A percentile compares a stretch with the other conserved stretches of the same genome.
phyloP scores from a whole-genome alignment of 2,329 filamentous ascomycete species.

The Alternaria postmessia region DNA sequence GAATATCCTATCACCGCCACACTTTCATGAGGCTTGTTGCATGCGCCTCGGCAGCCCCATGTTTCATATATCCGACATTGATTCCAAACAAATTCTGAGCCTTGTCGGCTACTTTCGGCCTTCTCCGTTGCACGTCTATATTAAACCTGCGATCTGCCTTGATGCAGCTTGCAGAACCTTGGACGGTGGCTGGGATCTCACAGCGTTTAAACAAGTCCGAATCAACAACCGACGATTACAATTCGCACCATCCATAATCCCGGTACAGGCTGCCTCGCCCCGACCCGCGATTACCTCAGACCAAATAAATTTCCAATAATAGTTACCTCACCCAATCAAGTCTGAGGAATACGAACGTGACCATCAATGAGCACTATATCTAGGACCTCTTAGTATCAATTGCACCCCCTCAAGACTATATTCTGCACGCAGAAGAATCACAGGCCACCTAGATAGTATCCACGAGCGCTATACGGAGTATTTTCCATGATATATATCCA shows the following conservation, averaged over 20 bases:
- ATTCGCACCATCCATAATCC: not conserved
- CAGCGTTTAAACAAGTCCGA: not conserved
- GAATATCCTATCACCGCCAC: not conserved
- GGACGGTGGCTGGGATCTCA: not conserved
- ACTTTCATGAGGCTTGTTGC: not conserved
- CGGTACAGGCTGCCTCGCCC: constrained; percentile 12
- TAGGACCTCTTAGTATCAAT: too few relatives aligned
- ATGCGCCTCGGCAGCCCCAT: not conserved
- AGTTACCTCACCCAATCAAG: not conserved
- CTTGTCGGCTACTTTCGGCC: not conserved
- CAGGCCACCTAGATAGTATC: not conserved
- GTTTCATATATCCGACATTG: not conserved
- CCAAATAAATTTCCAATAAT: constrained; percentile 7
- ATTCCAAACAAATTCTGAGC: not conserved
- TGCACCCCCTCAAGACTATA: too few relatives aligned
- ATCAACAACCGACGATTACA: not conserved
- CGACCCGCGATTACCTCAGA: constrained; percentile 14
- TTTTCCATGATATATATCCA: not conserved
- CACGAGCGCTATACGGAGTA: too few relatives aligned
- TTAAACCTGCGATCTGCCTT: too few relatives aligned
- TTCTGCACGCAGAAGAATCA: not conserved
- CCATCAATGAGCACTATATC: too few relatives aligned
- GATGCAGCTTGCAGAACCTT: too few relatives aligned
- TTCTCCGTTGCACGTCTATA: too few relatives aligned
- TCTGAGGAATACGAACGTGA: not conserved